Evolutionary conservation across 225 moss, liverwort and hornwort genomes (phyloP), one percentile per base, ranked within the genome.

Genomic region (Asterella californica): DNA sequence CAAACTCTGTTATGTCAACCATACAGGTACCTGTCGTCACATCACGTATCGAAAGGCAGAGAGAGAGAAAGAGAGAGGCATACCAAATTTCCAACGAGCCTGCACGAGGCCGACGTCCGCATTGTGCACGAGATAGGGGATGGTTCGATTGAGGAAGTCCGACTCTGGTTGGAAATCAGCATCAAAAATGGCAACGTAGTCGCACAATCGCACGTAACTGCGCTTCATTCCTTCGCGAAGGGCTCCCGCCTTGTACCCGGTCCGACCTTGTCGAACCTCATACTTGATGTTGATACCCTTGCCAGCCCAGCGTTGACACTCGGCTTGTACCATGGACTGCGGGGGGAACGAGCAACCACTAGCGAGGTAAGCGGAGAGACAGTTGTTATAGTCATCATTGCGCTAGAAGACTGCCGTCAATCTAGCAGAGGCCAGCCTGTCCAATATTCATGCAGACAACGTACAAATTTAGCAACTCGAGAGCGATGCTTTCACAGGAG

Each of bases 231-330:
- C 94, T 79, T 91, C 89, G 8, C 85, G 81, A 2, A 94, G 52
- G 0, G 92, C 92, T 2, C 94, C 94, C 0, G 94, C 94, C 78
- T 94, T 94, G 81, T 94, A 94, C 0, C 94, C 94, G 36, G 90
- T 89, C 70, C 94, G 81, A 38, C 92, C 92, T 0, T 83, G 67
- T 47, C 94, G 80, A 0, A 91, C 90, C 30, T 92, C 94, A 18
- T 94, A 94, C 79, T 89, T 91, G 29, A 94, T 94, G 70, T 94
- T 94, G 36, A 94, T 89, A 0, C 94, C 94, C 75, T 94, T 94
- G 27, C 92, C 90, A 0, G 89, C 86, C 94, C 94, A 94, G 0
- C 92, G 84, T 49, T 94, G 92, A 63, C 89, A 89, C 68, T 94
- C 94, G 25, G 90, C 84, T 69, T 94, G 87, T 50, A 94, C 94